phyloP scores from a whole-genome alignment of 768 basidiomycete species.

The Tremella yokohamensis region DNA sequence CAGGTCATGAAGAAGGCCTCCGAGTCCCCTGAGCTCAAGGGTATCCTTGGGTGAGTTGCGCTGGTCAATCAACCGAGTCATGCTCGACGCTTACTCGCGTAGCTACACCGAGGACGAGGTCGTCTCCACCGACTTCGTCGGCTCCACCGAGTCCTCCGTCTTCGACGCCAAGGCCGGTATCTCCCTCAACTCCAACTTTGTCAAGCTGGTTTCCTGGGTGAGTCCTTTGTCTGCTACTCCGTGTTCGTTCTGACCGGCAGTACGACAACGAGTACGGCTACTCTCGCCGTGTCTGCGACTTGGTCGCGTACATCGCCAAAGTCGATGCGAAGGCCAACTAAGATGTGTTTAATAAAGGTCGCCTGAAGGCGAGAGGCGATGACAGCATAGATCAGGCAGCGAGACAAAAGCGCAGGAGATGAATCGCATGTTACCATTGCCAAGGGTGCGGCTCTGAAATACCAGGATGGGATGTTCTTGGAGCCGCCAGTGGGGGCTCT shows the following conservation, averaged over 20 bases:
- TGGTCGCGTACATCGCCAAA: constrained; percentile 74
- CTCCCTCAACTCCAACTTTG: constrained; percentile 82
- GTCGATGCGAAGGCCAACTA: constrained; percentile 57
- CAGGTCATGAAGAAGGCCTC: constrained; percentile 72
- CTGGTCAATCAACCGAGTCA: no score
- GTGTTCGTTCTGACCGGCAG: constrained; percentile 14
- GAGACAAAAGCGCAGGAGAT: no score
- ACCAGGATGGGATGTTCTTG: no score
- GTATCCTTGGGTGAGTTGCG: constrained; percentile 46
- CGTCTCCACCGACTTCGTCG: constrained; percentile 91
- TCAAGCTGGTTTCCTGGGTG: constrained; percentile 88
- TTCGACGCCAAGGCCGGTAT: constrained; percentile 95
- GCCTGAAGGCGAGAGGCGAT: no score
- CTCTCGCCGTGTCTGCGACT: constrained; percentile 86
- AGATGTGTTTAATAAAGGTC: not conserved
- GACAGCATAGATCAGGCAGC: no score
- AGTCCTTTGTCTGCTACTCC: constrained; percentile 7
- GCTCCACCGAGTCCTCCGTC: constrained; percentile 72
- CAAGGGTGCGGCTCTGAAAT: no score
- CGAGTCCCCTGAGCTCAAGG: constrained; percentile 59
- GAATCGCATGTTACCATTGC: no score
- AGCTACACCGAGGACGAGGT: constrained; percentile 90
- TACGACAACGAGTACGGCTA: constrained; percentile 60
- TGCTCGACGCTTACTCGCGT: constrained; percentile 52
- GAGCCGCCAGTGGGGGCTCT: no score